These are phyloP conservation scores for Pelargonium myrrhifolium DNA, from an alignment of 441 rosid genomes.

Conservation along the genomic window DNA sequence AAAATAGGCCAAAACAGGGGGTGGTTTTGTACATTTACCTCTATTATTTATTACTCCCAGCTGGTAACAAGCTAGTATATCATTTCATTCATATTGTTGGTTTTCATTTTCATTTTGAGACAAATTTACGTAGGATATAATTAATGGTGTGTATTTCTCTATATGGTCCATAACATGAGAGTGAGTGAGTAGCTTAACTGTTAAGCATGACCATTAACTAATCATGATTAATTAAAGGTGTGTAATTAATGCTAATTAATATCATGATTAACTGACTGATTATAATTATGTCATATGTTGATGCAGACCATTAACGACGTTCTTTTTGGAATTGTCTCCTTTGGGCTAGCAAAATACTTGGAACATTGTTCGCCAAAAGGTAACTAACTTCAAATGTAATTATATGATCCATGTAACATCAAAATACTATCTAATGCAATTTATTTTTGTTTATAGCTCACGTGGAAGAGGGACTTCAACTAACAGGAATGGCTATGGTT, in stretches of 20 bases:
- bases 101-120: no score
- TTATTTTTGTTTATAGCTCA: conserved; percentile 22
- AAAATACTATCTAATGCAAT: background rate
- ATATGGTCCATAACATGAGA: no score
- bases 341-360: conserved; percentile 45
- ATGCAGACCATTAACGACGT: conserved; percentile 58
- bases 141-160: no score
- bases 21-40: no score
- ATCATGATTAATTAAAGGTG: background rate
- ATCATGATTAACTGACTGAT: background rate
- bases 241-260: background rate
- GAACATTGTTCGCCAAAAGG: conserved; percentile 39
- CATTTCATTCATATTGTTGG: no score
- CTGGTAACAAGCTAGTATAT: no score
- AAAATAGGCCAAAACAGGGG: no score
- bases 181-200: no score
- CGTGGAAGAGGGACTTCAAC: conserved; percentile 27
- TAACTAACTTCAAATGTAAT: conserved; percentile 8
- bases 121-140: no score
- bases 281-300: background rate
- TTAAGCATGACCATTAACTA: background rate
- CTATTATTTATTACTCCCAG: no score
- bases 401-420: background rate
- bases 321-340: conserved; percentile 43
- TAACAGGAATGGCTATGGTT: conserved; percentile 53